Evolutionary conservation across 2,329 filamentous ascomycete species (phyloP).

Genomic region (Aspergillus sp.): DNA sequence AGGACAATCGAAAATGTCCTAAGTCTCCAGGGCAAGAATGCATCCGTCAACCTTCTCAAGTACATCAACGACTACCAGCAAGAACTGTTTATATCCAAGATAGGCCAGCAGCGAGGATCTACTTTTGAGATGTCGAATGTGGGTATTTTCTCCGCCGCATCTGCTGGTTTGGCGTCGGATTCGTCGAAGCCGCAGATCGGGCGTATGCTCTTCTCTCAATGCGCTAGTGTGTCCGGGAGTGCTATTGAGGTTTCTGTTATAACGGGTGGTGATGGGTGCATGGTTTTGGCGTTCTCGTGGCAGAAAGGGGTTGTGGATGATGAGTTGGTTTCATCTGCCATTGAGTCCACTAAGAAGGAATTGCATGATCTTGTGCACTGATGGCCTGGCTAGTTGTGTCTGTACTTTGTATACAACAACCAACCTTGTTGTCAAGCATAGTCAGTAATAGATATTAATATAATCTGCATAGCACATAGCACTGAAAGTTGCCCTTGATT

Average conservation of each 20-base stretch:
- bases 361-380: conserved; percentile 3
- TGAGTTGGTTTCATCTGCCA: conserved; percentile 12
- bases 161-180: background rate
- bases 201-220: conserved; percentile 40
- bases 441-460: too few relatives aligned
- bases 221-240: conserved; percentile 29
- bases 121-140: conserved; percentile 43
- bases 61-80: conserved; percentile 33
- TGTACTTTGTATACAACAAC: background rate
- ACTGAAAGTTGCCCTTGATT: too few relatives aligned
- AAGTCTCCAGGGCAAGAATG: conserved; percentile 24
- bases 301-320: conserved; percentile 29
- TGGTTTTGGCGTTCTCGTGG: conserved; percentile 37
- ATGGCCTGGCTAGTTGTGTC: background rate
- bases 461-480: too few relatives aligned
- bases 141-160: conserved; percentile 24
- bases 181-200: conserved; percentile 23
- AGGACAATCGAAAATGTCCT: conserved; percentile 22
- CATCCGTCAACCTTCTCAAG: conserved; percentile 30
- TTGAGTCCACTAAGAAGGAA: conserved; percentile 13
- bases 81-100: conserved; percentile 27
- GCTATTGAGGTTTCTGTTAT: conserved; percentile 34
- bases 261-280: conserved; percentile 39
- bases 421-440: background rate
- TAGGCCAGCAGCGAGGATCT: conserved; percentile 31